These are phyloP conservation scores for Macrolepiota dolichaula DNA, from an alignment of 768 basidiomycete species.

Conservation along the genomic window DNA sequence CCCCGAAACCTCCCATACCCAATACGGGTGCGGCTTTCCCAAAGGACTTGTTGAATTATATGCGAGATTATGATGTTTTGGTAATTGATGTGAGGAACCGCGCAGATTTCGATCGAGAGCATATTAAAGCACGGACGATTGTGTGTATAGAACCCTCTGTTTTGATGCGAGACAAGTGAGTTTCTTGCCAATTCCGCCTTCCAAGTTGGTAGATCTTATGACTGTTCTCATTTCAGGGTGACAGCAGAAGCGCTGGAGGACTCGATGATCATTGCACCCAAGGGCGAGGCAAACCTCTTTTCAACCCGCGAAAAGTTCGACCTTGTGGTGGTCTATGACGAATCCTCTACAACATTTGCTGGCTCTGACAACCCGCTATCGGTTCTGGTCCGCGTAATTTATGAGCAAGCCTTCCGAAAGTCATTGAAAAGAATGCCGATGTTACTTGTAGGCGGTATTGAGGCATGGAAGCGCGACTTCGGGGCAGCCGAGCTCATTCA, in stretches of 20 bases:
- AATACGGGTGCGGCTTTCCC: slow-evolving; percentile 59
- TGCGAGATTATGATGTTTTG: slow-evolving; percentile 58
- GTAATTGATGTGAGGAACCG: slow-evolving; percentile 82
- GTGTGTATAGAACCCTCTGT: slow-evolving; percentile 87
- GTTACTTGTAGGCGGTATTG: slow-evolving; percentile 80
- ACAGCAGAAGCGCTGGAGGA: slow-evolving; percentile 68
- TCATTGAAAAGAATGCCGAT: slow-evolving; percentile 74
- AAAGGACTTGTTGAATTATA: slow-evolving; percentile 54
- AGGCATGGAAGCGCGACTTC: slow-evolving; percentile 71
- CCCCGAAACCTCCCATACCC: slow-evolving; percentile 38
- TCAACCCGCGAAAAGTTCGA: slow-evolving; percentile 85
- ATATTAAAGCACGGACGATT: slow-evolving; percentile 63
- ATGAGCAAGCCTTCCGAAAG: slow-evolving; percentile 69
- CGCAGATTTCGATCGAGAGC: slow-evolving; percentile 71
- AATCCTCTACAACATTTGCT: slow-evolving; percentile 51
- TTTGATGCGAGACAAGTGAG: slow-evolving; percentile 65
- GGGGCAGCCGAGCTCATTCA: slow-evolving; percentile 32
- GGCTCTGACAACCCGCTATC: slow-evolving; percentile 50
- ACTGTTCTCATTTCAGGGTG: slow-evolving; percentile 41
- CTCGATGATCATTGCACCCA: slow-evolving; percentile 67
- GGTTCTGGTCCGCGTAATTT: slow-evolving; percentile 64
- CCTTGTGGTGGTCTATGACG: slow-evolving; percentile 83
- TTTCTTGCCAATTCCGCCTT: slow-evolving; percentile 10
- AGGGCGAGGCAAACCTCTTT: slow-evolving; percentile 72
- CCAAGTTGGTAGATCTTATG: slow-evolving; percentile 7